phyloP scores from a whole-genome alignment of 768 basidiomycete species.

The Exidia glandulosa region DNA sequence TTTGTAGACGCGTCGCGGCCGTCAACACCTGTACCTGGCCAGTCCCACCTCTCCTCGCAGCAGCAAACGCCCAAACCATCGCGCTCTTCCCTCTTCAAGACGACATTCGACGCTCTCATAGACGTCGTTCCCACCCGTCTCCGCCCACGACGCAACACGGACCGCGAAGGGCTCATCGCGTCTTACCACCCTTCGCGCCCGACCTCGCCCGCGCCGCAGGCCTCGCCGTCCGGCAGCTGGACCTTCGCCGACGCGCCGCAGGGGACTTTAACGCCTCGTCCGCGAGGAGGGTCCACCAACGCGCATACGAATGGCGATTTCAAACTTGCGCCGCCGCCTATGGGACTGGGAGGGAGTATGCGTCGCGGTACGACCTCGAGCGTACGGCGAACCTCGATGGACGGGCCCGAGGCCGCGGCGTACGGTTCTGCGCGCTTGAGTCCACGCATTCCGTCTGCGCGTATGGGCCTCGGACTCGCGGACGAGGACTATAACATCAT shows the following conservation, averaged over 20 bases:
- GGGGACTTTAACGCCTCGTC: background rate
- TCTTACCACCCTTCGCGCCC: background rate
- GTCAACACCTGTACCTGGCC: conserved; percentile 11
- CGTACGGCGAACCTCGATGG: background rate
- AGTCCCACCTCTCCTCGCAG: conserved; percentile 23
- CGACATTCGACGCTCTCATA: background rate
- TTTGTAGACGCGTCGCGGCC: conserved; percentile 8
- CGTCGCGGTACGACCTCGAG: background rate
- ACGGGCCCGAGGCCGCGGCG: background rate
- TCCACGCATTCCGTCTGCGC: background rate
- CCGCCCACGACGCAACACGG: background rate
- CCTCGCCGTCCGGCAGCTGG: background rate
- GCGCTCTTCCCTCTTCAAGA: conserved; percentile 24
- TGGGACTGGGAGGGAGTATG: background rate
- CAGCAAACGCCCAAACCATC: conserved; percentile 43
- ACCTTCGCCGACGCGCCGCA: background rate
- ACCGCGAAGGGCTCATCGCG: background rate
- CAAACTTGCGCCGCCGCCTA: background rate
- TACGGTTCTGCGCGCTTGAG: background rate
- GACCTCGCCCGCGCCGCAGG: background rate
- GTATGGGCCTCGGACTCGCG: background rate
- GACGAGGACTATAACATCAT: background rate
- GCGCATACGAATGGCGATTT: background rate
- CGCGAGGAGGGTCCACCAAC: background rate
- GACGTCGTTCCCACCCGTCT: background rate